Conservation (phyloP, 225 moss, liverwort and hornwort genomes). For the Antitrichia curtipendula region DNA sequence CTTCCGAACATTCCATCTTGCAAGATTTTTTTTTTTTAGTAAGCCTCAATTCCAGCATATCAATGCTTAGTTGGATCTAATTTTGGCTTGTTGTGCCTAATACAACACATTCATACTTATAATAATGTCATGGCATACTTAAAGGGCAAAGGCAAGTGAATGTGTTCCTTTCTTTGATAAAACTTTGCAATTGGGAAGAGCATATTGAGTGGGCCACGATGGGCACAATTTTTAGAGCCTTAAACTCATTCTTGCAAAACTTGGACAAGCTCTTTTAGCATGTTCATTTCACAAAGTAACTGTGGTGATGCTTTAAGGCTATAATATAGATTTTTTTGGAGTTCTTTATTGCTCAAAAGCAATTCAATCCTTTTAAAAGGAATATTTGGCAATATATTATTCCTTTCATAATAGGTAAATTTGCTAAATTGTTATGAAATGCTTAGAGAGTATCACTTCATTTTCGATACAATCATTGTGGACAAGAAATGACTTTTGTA, state of each 20-base stretch:
- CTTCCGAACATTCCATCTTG: background rate
- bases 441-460: fast-evolving
- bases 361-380: background rate
- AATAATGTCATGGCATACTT: background rate
- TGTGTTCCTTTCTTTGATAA: background rate
- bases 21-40: background rate
- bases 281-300: fast-evolving
- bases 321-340: background rate
- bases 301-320: background rate
- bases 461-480: background rate
- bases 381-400: background rate
- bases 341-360: background rate
- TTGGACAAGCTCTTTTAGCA: background rate
- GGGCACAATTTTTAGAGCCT: background rate
- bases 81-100: background rate
- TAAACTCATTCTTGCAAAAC: background rate
- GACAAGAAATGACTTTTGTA: no score
- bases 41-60: background rate
- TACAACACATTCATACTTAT: background rate
- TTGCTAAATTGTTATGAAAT: background rate
- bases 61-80: background rate
- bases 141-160: background rate
- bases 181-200: background rate
- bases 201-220: no score
- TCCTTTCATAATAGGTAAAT: no score